phyloP scores from a whole-genome alignment of 805 yeast species.

The Saccharomycopsis microspora region DNA sequence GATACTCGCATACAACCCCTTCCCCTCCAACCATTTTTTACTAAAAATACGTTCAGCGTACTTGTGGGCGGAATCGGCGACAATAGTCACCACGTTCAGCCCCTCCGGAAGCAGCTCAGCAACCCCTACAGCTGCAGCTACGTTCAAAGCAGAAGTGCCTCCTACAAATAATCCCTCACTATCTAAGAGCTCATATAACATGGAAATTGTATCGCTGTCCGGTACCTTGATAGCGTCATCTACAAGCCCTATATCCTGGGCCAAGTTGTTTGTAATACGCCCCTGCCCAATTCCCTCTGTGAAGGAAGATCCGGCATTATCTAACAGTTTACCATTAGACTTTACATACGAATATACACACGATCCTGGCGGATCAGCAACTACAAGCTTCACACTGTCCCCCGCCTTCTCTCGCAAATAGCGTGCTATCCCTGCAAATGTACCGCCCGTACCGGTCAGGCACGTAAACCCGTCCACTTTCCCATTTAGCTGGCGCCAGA shows the following conservation, averaged over 20 bases:
- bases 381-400: slow-evolving; percentile 48
- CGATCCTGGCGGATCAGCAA: slow-evolving; percentile 94
- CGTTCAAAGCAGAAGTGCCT: slow-evolving; percentile 85
- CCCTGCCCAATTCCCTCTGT: slow-evolving; percentile 98
- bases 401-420: slow-evolving; percentile 60
- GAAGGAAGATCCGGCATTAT: slow-evolving; percentile 72
- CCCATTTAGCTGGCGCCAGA: slow-evolving; percentile 76
- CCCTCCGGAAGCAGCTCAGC: slow-evolving; percentile 70
- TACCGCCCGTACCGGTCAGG: slow-evolving; percentile 90
- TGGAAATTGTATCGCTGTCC: slow-evolving; percentile 70
- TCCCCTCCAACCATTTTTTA: slow-evolving; percentile 61
- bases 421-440: slow-evolving; percentile 77
- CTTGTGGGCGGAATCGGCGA: slow-evolving; percentile 86
- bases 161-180: slow-evolving; percentile 89
- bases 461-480: slow-evolving; percentile 79
- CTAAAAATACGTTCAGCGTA: slow-evolving; percentile 77
- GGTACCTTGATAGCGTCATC: slow-evolving; percentile 76
- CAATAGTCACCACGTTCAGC: slow-evolving; percentile 74
- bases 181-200: slow-evolving; percentile 74
- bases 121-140: slow-evolving; percentile 74
- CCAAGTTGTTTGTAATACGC: slow-evolving; percentile 74
- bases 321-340: slow-evolving; percentile 54
- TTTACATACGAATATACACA: slow-evolving; percentile 70
- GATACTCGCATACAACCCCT: slow-evolving; percentile 50
- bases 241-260: slow-evolving; percentile 55